phyloP scores from a whole-genome alignment of 306 rosid genomes.

The Geum urbanum region DNA sequence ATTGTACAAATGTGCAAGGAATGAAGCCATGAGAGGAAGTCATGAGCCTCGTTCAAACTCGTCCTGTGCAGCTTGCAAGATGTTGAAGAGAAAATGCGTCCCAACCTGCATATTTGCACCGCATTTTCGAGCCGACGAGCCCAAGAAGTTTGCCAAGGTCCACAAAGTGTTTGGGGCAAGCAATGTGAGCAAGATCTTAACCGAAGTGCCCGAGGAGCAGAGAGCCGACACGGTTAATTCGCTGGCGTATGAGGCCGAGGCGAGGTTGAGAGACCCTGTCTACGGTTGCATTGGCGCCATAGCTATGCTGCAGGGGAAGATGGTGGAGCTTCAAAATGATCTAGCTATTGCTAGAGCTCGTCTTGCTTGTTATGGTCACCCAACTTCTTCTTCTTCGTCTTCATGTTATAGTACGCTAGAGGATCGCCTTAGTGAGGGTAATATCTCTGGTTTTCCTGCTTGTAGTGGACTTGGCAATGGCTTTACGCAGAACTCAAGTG shows the following conservation, averaged over 20 bases:
- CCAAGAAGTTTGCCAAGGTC: constrained; percentile 73
- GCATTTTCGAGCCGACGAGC: constrained; percentile 71
- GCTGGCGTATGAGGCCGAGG: constrained; percentile 82
- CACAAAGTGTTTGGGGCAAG: constrained; percentile 98
- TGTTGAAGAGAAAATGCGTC: constrained; percentile 70
- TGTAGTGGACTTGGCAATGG: constrained; percentile 39
- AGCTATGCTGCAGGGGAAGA: constrained; percentile 59
- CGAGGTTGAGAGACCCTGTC: constrained; percentile 77
- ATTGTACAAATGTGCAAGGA: constrained; percentile 1
- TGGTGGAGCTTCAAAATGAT: constrained; percentile 74
- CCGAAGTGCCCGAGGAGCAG: constrained; percentile 73
- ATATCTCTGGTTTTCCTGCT: constrained; percentile 40
- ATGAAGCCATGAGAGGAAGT: constrained; percentile 50
- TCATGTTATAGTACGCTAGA: constrained; percentile 24
- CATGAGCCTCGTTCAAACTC: constrained; percentile 78
- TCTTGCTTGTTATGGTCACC: constrained; percentile 49
- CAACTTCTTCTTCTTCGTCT: constrained; percentile 9
- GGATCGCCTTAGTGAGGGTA: constrained; percentile 31
- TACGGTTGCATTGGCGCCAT: constrained; percentile 96
- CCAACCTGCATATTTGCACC: constrained; percentile 88
- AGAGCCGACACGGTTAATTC: constrained; percentile 83
- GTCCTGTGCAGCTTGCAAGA: constrained; percentile 94
- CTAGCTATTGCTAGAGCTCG: constrained; percentile 79
- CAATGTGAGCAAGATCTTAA: constrained; percentile 88
- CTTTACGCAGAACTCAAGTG: constrained; percentile 40